Evolutionary conservation across 306 rosid genomes (phyloP).

Genomic region (Gynostemma pentaphyllum): DNA sequence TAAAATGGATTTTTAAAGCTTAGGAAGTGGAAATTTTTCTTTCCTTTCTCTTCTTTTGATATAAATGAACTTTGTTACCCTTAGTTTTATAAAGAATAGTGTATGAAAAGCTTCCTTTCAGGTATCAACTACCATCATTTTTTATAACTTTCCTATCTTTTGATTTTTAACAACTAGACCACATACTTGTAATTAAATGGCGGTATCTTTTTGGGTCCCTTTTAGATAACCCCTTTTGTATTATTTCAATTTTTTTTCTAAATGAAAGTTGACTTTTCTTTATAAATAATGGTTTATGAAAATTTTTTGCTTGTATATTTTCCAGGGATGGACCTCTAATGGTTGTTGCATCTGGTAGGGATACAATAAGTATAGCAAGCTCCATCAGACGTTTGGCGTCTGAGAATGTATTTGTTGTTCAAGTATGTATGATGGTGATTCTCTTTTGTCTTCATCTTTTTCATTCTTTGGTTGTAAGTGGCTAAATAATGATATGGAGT

Average conservation of each 20-base stretch:
- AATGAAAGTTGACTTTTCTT: too few relatives aligned
- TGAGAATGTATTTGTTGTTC: conserved; percentile 74
- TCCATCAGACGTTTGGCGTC: conserved; percentile 63
- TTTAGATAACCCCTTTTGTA: too few relatives aligned
- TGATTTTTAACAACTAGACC: too few relatives aligned
- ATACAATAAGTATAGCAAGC: conserved; percentile 72
- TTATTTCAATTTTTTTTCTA: too few relatives aligned
- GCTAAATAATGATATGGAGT: background rate
- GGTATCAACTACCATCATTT: too few relatives aligned
- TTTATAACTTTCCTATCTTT: too few relatives aligned
- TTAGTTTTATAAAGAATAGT: too few relatives aligned
- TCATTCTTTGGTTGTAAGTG: conserved; percentile 1
- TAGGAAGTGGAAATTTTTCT: background rate
- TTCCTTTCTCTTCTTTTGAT: background rate
- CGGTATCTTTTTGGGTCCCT: too few relatives aligned
- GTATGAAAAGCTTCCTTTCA: too few relatives aligned
- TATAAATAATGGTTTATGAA: background rate
- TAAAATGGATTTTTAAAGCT: background rate
- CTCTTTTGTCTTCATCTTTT: background rate
- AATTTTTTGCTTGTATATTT: conserved; percentile 13
- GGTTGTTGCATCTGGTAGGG: conserved; percentile 91
- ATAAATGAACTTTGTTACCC: too few relatives aligned
- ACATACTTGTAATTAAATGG: too few relatives aligned
- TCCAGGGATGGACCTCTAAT: conserved; percentile 83
- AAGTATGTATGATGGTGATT: conserved; percentile 49